A percentile compares a stretch with the other conserved stretches of the same genome.
phyloP scores from a whole-genome alignment of 2,329 filamentous ascomycete species.

The Tolypocladium tropicale region DNA sequence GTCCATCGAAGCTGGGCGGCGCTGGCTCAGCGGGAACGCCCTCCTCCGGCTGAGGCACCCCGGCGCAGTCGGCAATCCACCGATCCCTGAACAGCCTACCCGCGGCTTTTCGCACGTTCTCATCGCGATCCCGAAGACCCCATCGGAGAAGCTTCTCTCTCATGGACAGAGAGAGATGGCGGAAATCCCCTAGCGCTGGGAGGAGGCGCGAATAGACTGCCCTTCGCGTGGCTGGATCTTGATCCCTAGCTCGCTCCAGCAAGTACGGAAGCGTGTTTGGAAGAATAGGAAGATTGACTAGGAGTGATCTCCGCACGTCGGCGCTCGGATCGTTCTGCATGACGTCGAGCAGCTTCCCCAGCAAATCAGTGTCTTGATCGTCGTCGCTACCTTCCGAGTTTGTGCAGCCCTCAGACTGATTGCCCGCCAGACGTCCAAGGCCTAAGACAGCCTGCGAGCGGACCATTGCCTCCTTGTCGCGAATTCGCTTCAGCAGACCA shows the following conservation, averaged over 20 bases:
- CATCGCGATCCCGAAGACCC: slow-evolving; percentile 89
- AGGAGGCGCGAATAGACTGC: slow-evolving; percentile 81
- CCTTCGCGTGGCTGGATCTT: slow-evolving; percentile 73
- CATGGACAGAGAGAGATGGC: slow-evolving; percentile 86
- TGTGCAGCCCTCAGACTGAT: slow-evolving; percentile 60
- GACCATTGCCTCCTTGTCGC: slow-evolving; percentile 90
- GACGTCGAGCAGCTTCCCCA: slow-evolving; percentile 77
- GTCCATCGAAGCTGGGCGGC: slow-evolving; percentile 65
- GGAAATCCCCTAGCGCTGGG: slow-evolving; percentile 85
- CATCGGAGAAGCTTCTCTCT: slow-evolving; percentile 90
- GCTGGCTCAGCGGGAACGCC: slow-evolving; percentile 45
- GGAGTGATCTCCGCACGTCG: slow-evolving; percentile 78
- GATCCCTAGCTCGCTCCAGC: slow-evolving; percentile 81
- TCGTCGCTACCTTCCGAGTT: slow-evolving; percentile 61
- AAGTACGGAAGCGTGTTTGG: slow-evolving; percentile 76
- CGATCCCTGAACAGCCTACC: slow-evolving; percentile 82
- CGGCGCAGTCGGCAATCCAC: slow-evolving; percentile 96
- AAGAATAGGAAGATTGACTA: slow-evolving; percentile 83
- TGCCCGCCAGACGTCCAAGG: slow-evolving; percentile 73
- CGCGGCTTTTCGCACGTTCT: slow-evolving; percentile 85
- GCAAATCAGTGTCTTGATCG: slow-evolving; percentile 53
- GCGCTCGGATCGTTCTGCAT: slow-evolving; percentile 91
- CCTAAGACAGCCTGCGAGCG: slow-evolving; percentile 87
- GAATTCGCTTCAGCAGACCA: slow-evolving; percentile 71
- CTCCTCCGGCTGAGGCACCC: slow-evolving; percentile 48